Conservation (phyloP, 129 eudicot genomes). For the Saposhnikovia divaricata region DNA sequence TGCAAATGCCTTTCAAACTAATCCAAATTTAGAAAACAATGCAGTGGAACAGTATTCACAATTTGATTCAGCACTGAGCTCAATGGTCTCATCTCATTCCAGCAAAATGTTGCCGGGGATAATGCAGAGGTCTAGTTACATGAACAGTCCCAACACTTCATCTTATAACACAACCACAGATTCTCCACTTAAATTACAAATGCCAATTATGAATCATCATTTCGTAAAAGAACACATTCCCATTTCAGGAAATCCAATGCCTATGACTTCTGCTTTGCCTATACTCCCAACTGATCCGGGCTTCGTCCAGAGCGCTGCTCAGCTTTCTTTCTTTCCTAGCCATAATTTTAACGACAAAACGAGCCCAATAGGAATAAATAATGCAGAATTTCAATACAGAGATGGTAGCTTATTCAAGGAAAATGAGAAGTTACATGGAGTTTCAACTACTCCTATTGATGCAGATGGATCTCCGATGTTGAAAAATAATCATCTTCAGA, state of each 20-base stretch:
- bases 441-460: constrained; percentile 68
- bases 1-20: constrained; percentile 18
- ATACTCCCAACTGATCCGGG: constrained; percentile 70
- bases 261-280: constrained; percentile 35
- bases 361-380: constrained; percentile 27
- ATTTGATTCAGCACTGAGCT: constrained; percentile 49
- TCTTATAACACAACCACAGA: constrained; percentile 34
- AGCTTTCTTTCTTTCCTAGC: constrained; percentile 83
- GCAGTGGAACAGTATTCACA: constrained; percentile 23
- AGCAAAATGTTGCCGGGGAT: not conserved
- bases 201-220: constrained; percentile 32
- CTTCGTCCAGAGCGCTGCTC: constrained; percentile 80
- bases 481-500: constrained; percentile 19
- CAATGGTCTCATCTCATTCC: constrained; percentile 44
- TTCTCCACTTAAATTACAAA: constrained; percentile 38
- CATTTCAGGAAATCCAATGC: constrained; percentile 31
- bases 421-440: constrained; percentile 42
- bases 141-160: constrained; percentile 19
- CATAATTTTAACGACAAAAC: constrained; percentile 65
- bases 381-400: constrained; percentile 32
- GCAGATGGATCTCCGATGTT: constrained; percentile 36
- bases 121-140: constrained; percentile 12
- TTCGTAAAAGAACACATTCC: constrained; percentile 30
- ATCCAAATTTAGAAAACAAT: constrained; percentile 8
- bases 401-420: constrained; percentile 24